Conservation (phyloP, 257 asterid genomes). For the Haberlea rhodopensis region DNA sequence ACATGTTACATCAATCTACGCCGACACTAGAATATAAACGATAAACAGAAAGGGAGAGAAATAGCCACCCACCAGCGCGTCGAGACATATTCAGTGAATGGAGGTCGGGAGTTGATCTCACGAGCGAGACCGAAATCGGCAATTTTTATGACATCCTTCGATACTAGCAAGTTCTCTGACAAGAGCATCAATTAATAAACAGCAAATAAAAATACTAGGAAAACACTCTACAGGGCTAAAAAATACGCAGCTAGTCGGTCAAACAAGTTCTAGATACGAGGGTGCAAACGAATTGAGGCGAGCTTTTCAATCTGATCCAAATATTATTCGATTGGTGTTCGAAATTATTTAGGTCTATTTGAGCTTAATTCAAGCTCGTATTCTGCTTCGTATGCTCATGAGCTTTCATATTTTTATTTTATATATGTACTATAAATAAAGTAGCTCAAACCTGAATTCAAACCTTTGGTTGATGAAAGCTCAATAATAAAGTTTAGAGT, state of each 20-base stretch:
- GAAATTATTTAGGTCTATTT: too few species aligned
- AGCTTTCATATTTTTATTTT: too few species aligned
- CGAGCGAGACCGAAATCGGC: constrained; percentile 99
- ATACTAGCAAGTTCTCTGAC: constrained; percentile 84
- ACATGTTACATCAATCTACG: neutral
- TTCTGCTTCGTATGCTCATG: neutral
- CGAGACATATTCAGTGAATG: constrained; percentile 92
- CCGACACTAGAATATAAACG: neutral
- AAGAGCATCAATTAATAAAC: constrained; percentile 4
- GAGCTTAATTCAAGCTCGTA: too few species aligned
- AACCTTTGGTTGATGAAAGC: neutral
- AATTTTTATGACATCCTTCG: constrained; percentile 75
- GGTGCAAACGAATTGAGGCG: neutral
- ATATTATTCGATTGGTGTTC: too few species aligned
- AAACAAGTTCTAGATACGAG: neutral
- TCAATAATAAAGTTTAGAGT: neutral
- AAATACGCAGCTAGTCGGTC: neutral
- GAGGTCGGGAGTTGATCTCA: constrained; percentile 83
- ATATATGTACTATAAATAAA: too few species aligned
- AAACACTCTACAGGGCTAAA: neutral
- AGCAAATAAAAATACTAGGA: neutral
- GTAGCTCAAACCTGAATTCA: neutral
- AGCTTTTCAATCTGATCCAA: neutral
- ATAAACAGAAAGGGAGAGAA: constrained; percentile 11
- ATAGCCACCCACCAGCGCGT: constrained; percentile 81